phyloP scores from a whole-genome alignment of 2,329 filamentous ascomycete species.

The Colletotrichum abscissum region DNA sequence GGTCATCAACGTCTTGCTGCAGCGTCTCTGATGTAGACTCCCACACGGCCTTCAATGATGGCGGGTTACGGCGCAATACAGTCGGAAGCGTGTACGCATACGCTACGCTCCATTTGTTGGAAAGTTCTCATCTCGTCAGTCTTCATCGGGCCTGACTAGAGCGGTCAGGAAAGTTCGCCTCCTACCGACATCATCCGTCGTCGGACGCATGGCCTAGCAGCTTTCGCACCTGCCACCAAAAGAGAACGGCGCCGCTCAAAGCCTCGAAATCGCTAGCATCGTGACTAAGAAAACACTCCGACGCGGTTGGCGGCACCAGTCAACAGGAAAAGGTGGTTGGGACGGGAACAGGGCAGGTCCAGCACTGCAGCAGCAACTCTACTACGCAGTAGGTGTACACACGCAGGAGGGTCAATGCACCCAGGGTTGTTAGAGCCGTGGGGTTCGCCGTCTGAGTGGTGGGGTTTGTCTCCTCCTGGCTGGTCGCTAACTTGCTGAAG shows the following conservation, averaged over 20 bases:
- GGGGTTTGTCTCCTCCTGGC: not conserved
- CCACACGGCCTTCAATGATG: no score
- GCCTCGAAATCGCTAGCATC: not conserved
- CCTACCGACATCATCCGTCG: constrained; percentile 9
- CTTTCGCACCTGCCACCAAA: no score
- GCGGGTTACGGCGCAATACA: no score
- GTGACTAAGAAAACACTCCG: not conserved
- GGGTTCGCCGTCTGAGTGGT: constrained; percentile 1
- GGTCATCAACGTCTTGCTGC: not conserved
- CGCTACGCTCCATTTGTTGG: no score
- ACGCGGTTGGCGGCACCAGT: constrained; percentile 1
- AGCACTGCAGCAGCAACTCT: not conserved
- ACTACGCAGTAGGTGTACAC: no score
- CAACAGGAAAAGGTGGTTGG: constrained; percentile 4
- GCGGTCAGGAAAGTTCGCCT: not conserved
- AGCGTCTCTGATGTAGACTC: no score
- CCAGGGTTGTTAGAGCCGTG: constrained; percentile 7
- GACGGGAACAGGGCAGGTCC: constrained; percentile 4
- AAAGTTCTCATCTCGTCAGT: not conserved
- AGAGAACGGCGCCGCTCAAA: not conserved
- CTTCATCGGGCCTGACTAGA: not conserved
- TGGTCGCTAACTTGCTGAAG: constrained; percentile 3
- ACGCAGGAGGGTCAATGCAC: constrained; percentile 18
- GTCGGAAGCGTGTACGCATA: not conserved
- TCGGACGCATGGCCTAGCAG: not conserved